These are phyloP conservation scores for Moniliella sp. DNA, from an alignment of 1,284 basidiomycete genomes.

Conservation along the genomic window DNA sequence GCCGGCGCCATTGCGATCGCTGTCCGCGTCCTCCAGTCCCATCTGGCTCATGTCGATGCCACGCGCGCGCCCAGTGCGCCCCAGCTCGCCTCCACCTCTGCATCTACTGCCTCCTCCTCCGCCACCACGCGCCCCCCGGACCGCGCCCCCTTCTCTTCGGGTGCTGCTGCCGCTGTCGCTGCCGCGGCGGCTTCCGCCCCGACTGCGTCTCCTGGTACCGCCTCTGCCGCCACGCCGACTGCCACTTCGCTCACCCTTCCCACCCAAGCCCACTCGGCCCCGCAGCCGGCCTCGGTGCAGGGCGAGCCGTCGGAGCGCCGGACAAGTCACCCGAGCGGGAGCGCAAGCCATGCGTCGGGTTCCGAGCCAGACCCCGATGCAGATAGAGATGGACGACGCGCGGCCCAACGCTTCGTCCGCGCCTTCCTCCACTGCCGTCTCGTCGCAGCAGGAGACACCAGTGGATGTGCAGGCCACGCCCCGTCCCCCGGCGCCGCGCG, in stretches of 20 bases:
- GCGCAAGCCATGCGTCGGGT: too few species aligned
- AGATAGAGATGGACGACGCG: too few species aligned
- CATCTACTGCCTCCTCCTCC: neutral
- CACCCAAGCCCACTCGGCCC: neutral
- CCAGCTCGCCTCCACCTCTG: neutral
- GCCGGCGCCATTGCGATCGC: slow-evolving; percentile 85
- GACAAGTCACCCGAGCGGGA: too few species aligned
- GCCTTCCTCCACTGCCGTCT: too few species aligned
- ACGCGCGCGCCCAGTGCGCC: neutral
- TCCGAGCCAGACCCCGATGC: too few species aligned
- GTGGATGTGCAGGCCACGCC: too few species aligned
- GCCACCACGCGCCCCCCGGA: neutral
- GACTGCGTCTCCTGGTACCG: neutral
- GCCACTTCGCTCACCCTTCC: too few species aligned
- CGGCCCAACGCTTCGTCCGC: too few species aligned
- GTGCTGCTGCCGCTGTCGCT: neutral
- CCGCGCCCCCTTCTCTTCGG: neutral
- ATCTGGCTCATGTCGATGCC: slow-evolving; percentile 35
- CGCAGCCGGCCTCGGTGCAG: neutral
- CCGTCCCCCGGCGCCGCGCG: neutral
- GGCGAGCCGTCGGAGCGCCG: too few species aligned
- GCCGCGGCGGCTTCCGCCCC: slow-evolving; percentile 1
- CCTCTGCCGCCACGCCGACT: neutral
- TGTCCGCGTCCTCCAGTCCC: slow-evolving; percentile 77
- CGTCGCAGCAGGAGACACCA: too few species aligned